These are phyloP conservation scores for Pleurotus eryngii DNA, from an alignment of 768 basidiomycete genomes.

Conservation along the genomic window DNA sequence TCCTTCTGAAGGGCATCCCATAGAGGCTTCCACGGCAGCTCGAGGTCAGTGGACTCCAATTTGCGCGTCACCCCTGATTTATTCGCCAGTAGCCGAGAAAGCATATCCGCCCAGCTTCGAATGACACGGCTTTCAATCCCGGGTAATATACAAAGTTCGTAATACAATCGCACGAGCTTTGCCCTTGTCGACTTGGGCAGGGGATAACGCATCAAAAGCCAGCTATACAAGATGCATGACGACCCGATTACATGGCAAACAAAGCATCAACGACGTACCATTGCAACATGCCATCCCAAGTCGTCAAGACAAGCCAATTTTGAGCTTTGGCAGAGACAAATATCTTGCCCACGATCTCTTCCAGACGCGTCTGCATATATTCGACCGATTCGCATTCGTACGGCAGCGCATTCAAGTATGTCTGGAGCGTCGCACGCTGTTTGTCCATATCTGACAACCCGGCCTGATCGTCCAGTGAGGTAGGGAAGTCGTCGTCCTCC, in stretches of 20 bases:
- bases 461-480: conserved; percentile 32
- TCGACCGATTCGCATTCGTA: conserved; percentile 70
- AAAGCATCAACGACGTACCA: conserved; percentile 42
- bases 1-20: conserved; percentile 75
- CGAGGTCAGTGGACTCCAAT: conserved; percentile 62
- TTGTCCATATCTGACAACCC: conserved; percentile 48
- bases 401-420: conserved; percentile 66
- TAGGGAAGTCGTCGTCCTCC: conserved; percentile 54
- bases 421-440: conserved; percentile 57
- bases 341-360: conserved; percentile 67
- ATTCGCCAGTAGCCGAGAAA: conserved; percentile 64
- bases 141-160: conserved; percentile 73
- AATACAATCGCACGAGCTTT: conserved; percentile 72
- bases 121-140: conserved; percentile 71
- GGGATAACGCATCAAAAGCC: conserved; percentile 81
- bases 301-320: conserved; percentile 71
- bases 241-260: background rate
- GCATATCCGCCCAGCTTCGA: conserved; percentile 77
- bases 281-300: conserved; percentile 79
- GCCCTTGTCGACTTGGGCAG: conserved; percentile 66
- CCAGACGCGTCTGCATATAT: conserved; percentile 68
- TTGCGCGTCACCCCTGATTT: conserved; percentile 65
- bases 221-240: conserved; percentile 38
- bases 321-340: conserved; percentile 67
- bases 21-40: conserved; percentile 72